Evolutionary conservation across 768 basidiomycete species (phyloP).

Genomic region (Exidia glandulosa): DNA sequence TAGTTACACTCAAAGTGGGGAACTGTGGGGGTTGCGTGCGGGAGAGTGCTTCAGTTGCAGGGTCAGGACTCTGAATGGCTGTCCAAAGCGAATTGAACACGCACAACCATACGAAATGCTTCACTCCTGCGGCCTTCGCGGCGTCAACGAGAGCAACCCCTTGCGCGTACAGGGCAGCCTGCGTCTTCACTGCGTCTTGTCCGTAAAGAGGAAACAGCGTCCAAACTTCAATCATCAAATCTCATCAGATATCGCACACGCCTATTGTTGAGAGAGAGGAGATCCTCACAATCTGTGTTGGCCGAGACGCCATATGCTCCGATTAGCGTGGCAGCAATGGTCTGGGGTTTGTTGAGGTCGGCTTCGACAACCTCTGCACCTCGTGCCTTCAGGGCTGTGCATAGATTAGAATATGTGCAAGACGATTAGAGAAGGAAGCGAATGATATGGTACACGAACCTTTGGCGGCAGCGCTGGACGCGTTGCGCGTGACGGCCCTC

Average conservation of each 20-base stretch:
- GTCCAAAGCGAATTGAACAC: neutral
- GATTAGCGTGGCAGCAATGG: constrained; percentile 1
- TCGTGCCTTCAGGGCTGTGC: constrained; percentile 9
- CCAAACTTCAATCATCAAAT: neutral
- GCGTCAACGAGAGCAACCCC: constrained; percentile 15
- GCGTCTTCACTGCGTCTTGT: neutral
- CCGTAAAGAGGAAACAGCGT: neutral
- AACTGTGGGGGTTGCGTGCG: neutral
- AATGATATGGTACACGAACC: too few relatives aligned
- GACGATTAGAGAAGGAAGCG: too few relatives aligned
- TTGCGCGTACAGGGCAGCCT: neutral
- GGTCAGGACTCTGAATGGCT: neutral
- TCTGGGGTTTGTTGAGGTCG: neutral
- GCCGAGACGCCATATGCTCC: constrained; percentile 9
- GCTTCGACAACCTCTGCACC: constrained; percentile 16
- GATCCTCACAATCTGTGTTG: constrained; percentile 5
- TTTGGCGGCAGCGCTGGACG: constrained; percentile 16
- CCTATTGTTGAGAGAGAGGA: neutral
- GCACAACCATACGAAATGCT: constrained; percentile 15
- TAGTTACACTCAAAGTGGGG: constrained; percentile 4
- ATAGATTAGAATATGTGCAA: neutral
- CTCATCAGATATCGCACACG: neutral
- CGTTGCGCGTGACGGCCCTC: constrained; percentile 22
- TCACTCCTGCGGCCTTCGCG: constrained; percentile 14
- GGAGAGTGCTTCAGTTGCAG: neutral